phyloP scores from a whole-genome alignment of 441 rosid species.

The Erodium trifolium region DNA sequence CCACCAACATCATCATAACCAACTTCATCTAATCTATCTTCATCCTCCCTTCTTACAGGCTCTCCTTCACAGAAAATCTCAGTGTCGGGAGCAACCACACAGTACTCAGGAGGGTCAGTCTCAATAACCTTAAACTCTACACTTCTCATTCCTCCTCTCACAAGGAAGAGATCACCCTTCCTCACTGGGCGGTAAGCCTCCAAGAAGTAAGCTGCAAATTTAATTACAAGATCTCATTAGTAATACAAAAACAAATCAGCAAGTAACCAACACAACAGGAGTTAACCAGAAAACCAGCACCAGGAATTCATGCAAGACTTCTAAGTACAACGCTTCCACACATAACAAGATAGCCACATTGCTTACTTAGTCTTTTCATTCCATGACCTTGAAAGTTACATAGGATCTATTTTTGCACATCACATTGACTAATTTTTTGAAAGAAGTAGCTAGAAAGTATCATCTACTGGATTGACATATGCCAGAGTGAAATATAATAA shows the following conservation, averaged over 20 bases:
- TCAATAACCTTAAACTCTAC: slow-evolving; percentile 27
- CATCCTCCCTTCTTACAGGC: slow-evolving; percentile 54
- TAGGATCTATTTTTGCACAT: too few relatives aligned
- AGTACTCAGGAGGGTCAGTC: slow-evolving; percentile 43
- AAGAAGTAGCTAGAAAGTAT: too few relatives aligned
- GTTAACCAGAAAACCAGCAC: neutral
- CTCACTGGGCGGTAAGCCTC: slow-evolving; percentile 63
- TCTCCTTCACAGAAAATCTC: slow-evolving; percentile 66
- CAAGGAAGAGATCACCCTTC: slow-evolving; percentile 56
- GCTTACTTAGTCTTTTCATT: too few relatives aligned
- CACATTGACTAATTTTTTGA: too few relatives aligned
- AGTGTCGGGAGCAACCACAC: slow-evolving; percentile 60
- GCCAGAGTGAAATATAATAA: too few relatives aligned
- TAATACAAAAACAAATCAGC: neutral
- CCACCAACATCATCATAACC: slow-evolving; percentile 59
- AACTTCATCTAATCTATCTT: slow-evolving; percentile 24
- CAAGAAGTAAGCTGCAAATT: slow-evolving; percentile 47
- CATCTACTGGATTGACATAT: too few relatives aligned
- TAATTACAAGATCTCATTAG: slow-evolving; percentile 12
- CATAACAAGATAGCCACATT: too few relatives aligned
- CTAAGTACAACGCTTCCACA: too few relatives aligned
- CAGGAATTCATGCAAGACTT: neutral
- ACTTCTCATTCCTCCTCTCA: slow-evolving; percentile 68
- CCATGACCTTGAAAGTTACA: too few relatives aligned
- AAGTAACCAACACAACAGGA: neutral